phyloP scores from a whole-genome alignment of 2,329 filamentous ascomycete species.

The Pseudogymnoascus sp. region DNA sequence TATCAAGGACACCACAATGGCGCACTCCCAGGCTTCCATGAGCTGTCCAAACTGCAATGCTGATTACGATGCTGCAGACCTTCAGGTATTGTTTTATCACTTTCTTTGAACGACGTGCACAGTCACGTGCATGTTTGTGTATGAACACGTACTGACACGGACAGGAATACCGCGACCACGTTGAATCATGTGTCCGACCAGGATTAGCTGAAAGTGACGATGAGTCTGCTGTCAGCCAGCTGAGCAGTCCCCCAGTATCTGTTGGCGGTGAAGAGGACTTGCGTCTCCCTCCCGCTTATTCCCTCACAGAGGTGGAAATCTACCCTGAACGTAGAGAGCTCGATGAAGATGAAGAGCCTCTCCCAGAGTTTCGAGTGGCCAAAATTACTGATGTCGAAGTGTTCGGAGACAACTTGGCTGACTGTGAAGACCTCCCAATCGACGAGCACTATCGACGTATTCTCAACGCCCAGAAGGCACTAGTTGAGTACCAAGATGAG shows the following conservation, averaged over 20 bases:
- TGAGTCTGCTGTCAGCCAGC: conserved; percentile 17
- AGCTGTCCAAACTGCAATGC: not conserved
- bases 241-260: conserved; percentile 17
- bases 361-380: conserved; percentile 7
- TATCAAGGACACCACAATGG: not conserved
- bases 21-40: not conserved
- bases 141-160: conserved; percentile 14
- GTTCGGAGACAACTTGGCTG: conserved; percentile 40
- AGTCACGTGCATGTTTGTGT: not conserved
- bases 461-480: conserved; percentile 36
- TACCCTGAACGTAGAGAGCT: conserved; percentile 7
- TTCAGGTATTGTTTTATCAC: not conserved
- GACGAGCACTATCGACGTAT: conserved; percentile 38
- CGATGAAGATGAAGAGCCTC: conserved; percentile 9
- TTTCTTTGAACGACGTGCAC: not conserved
- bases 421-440: conserved; percentile 40
- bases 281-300: not conserved
- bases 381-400: conserved; percentile 44
- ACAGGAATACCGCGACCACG: conserved; percentile 24
- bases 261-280: not conserved
- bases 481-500: conserved; percentile 47
- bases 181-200: conserved; percentile 20
- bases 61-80: not conserved
- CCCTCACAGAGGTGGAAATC: not conserved
- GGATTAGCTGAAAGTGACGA: conserved; percentile 16